phyloP scores from a whole-genome alignment of 1,284 basidiomycete species.

The Tremellales sp. region DNA sequence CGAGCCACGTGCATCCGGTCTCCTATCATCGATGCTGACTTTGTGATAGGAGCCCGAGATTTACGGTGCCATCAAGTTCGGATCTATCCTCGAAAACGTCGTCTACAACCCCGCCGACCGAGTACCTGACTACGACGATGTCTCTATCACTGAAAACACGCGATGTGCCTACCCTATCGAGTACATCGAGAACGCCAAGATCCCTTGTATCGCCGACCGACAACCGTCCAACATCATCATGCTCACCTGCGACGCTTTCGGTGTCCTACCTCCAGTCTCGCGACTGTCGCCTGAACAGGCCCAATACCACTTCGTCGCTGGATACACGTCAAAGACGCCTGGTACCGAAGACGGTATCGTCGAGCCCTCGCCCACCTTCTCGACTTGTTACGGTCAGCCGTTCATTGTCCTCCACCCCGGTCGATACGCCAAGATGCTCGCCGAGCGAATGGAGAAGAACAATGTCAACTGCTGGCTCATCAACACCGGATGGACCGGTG shows the following conservation, averaged over 20 bases:
- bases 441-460: slow-evolving; percentile 86
- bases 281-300: slow-evolving; percentile 91
- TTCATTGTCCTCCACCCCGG: slow-evolving; percentile 97
- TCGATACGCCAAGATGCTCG: slow-evolving; percentile 95
- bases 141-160: slow-evolving; percentile 97
- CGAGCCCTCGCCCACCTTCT: slow-evolving; percentile 98
- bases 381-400: slow-evolving; percentile 96
- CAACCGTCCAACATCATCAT: slow-evolving; percentile 92
- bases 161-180: slow-evolving; percentile 98
- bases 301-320: slow-evolving; percentile 94
- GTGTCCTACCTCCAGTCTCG: slow-evolving; percentile 93
- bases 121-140: slow-evolving; percentile 90
- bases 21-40: slow-evolving; percentile 6
- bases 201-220: slow-evolving; percentile 76
- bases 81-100: slow-evolving; percentile 97
- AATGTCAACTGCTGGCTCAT: slow-evolving; percentile 96
- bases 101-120: slow-evolving; percentile 90
- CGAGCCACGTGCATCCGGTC: background rate
- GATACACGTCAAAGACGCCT: slow-evolving; percentile 83
- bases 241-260: slow-evolving; percentile 97
- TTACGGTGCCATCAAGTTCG: slow-evolving; percentile 90
- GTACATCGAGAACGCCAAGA: slow-evolving; percentile 90
- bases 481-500: slow-evolving; percentile 98
- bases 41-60: slow-evolving; percentile 94
- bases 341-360: slow-evolving; percentile 98